Evolutionary conservation across 495 filamentous ascomycete genomes (phyloP), one percentile per base, ranked within the genome.

Genomic region (Xylaria grammica): DNA sequence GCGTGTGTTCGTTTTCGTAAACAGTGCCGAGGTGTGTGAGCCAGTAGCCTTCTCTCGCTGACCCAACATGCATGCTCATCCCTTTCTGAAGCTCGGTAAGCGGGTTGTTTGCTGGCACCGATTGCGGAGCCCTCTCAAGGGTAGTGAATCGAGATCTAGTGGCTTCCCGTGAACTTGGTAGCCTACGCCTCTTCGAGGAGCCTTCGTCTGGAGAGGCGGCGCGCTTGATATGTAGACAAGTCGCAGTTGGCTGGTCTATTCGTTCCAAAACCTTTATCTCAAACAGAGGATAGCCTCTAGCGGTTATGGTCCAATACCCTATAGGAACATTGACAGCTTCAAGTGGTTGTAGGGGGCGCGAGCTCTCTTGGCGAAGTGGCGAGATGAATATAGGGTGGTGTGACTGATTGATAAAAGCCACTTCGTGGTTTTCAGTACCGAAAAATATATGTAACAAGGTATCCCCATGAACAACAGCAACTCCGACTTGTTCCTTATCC

Each of bases 251-350:
- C 55, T 38, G 45, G 0, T 20, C 7, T 22, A 29, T 58, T 6
- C 55, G 55, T 58, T 32, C 22, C 24, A 58, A 15, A 0, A 58
- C 55, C 15, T 45, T 4, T 4, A 58, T 38, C 55, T 58, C 55
- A 1, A 58, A 19, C 3, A 58, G 24, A 13, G 26, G 0, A 17
- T 58, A 1, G 9, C n/a, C 22, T 24, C 42, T 34, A 3, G 32
- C 27, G 4, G 0, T 19, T 20, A 58, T 11, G 22, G 20, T 2
- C 55, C 55, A 58, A 19, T 30, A 11, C 0, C 55, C 55, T 13
- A 58, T 24, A 1, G 17, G 4, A 7, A 58, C 38, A 10, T 1
- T 30, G 4, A 22, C 32, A 6, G 0, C 24, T 58, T 3, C 11
- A 2, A 9, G 4, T 5, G 19, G 38, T 1, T 11, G 4, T 13